These are phyloP conservation scores for Gremmenia infestans DNA, from an alignment of 2,329 filamentous ascomycete genomes.

Conservation along the genomic window DNA sequence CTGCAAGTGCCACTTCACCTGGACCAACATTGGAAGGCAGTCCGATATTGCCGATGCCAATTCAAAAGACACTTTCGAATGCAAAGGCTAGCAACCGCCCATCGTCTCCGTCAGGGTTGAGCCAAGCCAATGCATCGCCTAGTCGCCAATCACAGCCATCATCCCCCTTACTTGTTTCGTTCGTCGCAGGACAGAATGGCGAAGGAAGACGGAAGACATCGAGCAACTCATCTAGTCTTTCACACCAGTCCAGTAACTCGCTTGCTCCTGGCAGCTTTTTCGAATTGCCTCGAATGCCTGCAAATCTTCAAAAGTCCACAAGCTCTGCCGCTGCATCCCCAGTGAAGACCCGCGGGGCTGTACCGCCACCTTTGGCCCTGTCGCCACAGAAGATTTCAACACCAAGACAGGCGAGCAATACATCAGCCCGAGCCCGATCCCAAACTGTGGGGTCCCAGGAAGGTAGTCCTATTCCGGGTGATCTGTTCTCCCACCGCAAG, in stretches of 20 bases:
- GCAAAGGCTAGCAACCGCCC: slow-evolving; percentile 75
- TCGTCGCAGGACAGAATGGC: slow-evolving; percentile 76
- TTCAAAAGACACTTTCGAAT: slow-evolving; percentile 78
- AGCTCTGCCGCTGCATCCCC: slow-evolving; percentile 50
- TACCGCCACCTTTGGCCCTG: slow-evolving; percentile 43
- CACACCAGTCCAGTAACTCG: slow-evolving; percentile 67
- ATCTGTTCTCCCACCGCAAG: slow-evolving; percentile 72
- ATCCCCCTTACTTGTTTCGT: slow-evolving; percentile 92
- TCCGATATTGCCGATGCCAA: slow-evolving; percentile 71
- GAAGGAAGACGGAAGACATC: slow-evolving; percentile 86
- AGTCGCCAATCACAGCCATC: slow-evolving; percentile 79
- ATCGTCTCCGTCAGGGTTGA: slow-evolving; percentile 77
- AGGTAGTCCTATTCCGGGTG: slow-evolving; percentile 67
- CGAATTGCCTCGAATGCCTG: slow-evolving; percentile 62
- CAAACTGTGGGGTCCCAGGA: slow-evolving; percentile 94
- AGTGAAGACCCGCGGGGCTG: slow-evolving; percentile 47
- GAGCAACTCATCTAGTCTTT: slow-evolving; percentile 78
- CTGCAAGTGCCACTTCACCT: slow-evolving; percentile 44
- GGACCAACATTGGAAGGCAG: slow-evolving; percentile 76
- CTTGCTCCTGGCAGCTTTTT: slow-evolving; percentile 67
- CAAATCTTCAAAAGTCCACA: slow-evolving; percentile 55
- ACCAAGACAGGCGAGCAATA: slow-evolving; percentile 55
- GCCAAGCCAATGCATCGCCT: slow-evolving; percentile 79
- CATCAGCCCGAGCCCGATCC: slow-evolving; percentile 72
- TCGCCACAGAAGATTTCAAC: slow-evolving; percentile 62